phyloP scores from a whole-genome alignment of 75 land plant genomes.

The Pinus tabuliformis region DNA sequence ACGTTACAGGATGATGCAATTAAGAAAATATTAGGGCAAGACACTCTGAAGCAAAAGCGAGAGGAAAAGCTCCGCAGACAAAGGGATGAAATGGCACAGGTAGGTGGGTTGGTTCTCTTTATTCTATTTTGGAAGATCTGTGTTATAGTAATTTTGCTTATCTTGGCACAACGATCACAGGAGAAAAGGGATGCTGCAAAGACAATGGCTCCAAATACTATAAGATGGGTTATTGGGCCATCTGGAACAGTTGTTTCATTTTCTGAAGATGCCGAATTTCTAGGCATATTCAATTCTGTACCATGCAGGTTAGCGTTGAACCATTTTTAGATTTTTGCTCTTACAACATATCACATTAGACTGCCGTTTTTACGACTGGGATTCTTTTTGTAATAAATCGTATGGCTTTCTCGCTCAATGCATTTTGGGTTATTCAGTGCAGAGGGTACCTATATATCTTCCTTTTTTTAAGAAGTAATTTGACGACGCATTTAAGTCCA shows the following conservation, averaged over 20 bases:
- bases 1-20: conserved; percentile 78
- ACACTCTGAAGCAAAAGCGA: conserved; percentile 68
- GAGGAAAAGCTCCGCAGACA: conserved; percentile 73
- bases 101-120: conserved; percentile 27
- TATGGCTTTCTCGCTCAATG: too few species aligned
- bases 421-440: too few species aligned
- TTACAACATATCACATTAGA: too few species aligned
- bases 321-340: too few species aligned
- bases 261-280: conserved; percentile 63
- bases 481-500: too few species aligned
- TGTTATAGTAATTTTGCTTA: too few species aligned
- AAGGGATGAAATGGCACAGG: conserved; percentile 73
- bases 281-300: conserved; percentile 60
- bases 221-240: conserved; percentile 82
- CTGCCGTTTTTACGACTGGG: too few species aligned
- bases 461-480: neutral
- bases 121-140: neutral
- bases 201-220: conserved; percentile 48
- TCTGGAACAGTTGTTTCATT: conserved; percentile 80
- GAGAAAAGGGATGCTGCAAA: conserved; percentile 63
- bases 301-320: conserved; percentile 50
- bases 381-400: too few species aligned
- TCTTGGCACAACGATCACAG: conserved; percentile 21
- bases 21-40: conserved; percentile 87
- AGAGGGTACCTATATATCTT: too few species aligned